These are phyloP conservation scores for Orychophragmus violaceus DNA, from an alignment of 345 rosid species.

Conservation along the genomic window DNA sequence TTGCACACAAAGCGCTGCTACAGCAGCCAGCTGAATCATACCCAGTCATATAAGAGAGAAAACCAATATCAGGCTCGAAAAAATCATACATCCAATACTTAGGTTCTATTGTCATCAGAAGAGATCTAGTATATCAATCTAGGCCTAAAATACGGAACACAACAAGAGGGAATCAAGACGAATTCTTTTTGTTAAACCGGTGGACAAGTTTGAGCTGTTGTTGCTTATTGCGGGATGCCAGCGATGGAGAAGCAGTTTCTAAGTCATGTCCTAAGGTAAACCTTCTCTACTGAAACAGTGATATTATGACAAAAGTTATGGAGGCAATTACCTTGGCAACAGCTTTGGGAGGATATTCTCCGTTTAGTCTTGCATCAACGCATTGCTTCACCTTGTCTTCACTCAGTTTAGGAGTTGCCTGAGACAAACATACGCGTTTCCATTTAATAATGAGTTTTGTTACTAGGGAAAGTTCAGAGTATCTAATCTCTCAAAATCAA, in stretches of 20 bases:
- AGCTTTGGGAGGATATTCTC: conserved; percentile 70
- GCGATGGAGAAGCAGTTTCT: not conserved
- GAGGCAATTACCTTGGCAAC: conserved; percentile 53
- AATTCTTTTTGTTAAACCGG: not conserved
- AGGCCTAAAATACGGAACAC: not conserved
- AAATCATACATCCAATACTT: not conserved
- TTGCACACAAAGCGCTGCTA: conserved; percentile 71
- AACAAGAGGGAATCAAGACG: not conserved
- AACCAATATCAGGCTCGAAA: not conserved
- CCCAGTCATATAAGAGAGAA: conserved; percentile 4
- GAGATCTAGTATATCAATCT: not conserved
- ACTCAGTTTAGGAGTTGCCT: conserved; percentile 79
- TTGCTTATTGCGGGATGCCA: not conserved
- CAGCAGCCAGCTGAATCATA: conserved; percentile 65
- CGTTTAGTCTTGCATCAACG: conserved; percentile 64
- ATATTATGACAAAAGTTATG: not conserved
- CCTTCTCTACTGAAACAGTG: not conserved
- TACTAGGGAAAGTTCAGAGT: not conserved
- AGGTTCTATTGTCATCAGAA: not conserved
- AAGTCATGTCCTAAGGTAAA: not conserved
- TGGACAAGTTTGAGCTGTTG: not conserved
- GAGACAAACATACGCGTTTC: not conserved
- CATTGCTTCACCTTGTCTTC: conserved; percentile 84
- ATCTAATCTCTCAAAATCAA: not conserved
- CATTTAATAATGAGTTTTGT: not conserved